These are phyloP conservation scores for Diaporthe ampelina DNA, from an alignment of 2,329 filamentous ascomycete species.

Conservation along the genomic window DNA sequence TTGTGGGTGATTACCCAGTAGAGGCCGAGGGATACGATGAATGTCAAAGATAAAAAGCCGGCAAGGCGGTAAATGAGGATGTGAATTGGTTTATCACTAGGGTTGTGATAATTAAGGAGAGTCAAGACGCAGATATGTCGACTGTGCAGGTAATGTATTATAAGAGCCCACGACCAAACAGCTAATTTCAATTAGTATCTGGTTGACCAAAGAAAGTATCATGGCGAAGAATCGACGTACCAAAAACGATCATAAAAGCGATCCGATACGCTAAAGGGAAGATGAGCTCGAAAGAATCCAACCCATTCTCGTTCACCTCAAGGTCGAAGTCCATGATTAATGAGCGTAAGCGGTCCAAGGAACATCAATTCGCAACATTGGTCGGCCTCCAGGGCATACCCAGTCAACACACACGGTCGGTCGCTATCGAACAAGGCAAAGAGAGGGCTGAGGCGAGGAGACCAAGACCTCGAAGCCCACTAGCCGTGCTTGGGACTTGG, in stretches of 20 bases:
- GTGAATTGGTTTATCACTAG: slow-evolving; percentile 19
- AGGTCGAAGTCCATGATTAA: slow-evolving; percentile 29
- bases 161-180: slow-evolving; percentile 25
- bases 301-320: slow-evolving; percentile 16
- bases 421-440: not conserved
- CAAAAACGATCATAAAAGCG: slow-evolving; percentile 22
- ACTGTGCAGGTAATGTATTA: slow-evolving; percentile 16
- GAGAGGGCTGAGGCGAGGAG: not conserved
- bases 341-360: not conserved
- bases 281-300: slow-evolving; percentile 12
- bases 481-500: not conserved
- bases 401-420: not conserved
- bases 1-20: slow-evolving; percentile 19
- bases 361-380: not conserved
- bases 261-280: slow-evolving; percentile 23
- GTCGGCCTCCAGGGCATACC: slow-evolving; percentile 14
- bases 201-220: too few relatives aligned
- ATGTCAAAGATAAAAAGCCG: slow-evolving; percentile 2
- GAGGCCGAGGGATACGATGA: slow-evolving; percentile 6
- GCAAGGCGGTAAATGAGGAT: slow-evolving; percentile 26
- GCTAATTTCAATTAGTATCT: not conserved
- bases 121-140: slow-evolving; percentile 15
- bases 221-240: not conserved
- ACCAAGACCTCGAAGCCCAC: not conserved
- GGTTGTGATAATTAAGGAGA: slow-evolving; percentile 21